Conservation (phyloP, 805 yeast genomes). For the Starmera pachycereana region DNA sequence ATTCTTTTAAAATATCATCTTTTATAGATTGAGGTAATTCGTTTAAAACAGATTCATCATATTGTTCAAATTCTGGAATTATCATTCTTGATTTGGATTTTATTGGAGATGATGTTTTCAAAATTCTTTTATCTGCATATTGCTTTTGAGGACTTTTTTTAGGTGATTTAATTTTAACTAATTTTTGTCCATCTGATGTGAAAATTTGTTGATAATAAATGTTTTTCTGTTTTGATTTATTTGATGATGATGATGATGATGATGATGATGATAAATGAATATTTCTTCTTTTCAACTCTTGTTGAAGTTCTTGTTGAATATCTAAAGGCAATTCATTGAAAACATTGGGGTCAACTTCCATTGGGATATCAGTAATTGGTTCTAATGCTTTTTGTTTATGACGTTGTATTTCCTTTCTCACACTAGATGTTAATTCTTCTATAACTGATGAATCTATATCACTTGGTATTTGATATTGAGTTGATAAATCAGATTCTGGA, state of each 20-base stretch:
- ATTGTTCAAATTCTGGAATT: slow-evolving; percentile 3
- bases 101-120: slow-evolving; percentile 7
- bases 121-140: slow-evolving; percentile 6
- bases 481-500: background rate
- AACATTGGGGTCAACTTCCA: slow-evolving; percentile 47
- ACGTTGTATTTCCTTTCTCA: slow-evolving; percentile 6
- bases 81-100: slow-evolving; percentile 1
- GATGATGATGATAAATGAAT: slow-evolving; percentile 10
- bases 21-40: slow-evolving; percentile 15
- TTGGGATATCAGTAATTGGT: slow-evolving; percentile 12
- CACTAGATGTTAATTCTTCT: slow-evolving; percentile 14
- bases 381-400: slow-evolving; percentile 10
- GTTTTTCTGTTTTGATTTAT: slow-evolving; percentile 11
- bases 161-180: slow-evolving; percentile 9
- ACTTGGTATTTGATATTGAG: slow-evolving; percentile 18
- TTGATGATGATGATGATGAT: slow-evolving; percentile 11
- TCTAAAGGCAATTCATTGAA: slow-evolving; percentile 53
- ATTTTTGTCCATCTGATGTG: slow-evolving; percentile 3
- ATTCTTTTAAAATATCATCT: slow-evolving; percentile 11
- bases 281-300: slow-evolving; percentile 37
- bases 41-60: slow-evolving; percentile 14
- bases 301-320: slow-evolving; percentile 49
- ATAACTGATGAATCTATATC: slow-evolving; percentile 19
- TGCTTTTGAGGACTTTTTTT: slow-evolving; percentile 4
- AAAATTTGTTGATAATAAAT: slow-evolving; percentile 16